Percentiles rank a stretch among this genome's conserved stretches.
Evolutionary conservation across 352 stramenopile genomes (phyloP).

Genomic region (Phytopythium vexans): DNA sequence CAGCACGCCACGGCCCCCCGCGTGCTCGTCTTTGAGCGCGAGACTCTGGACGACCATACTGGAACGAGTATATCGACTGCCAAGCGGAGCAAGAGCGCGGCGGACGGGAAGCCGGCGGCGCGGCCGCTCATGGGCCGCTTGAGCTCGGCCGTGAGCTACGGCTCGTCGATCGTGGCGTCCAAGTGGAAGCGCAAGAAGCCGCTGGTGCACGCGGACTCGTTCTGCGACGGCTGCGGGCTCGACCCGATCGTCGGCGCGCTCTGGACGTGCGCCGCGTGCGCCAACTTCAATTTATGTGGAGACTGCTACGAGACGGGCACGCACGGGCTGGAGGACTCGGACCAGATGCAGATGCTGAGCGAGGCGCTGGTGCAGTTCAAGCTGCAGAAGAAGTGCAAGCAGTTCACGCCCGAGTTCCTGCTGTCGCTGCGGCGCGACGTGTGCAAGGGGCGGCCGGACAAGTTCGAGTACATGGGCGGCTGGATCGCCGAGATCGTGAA

Average conservation of each 20-base stretch:
- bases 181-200: conserved; percentile 70
- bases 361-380: conserved; percentile 73
- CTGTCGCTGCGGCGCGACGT: conserved; percentile 71
- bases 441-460: conserved; percentile 74
- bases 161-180: conserved; percentile 55
- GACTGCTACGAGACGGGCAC: conserved; percentile 71
- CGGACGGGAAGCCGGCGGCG: conserved; percentile 33
- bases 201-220: conserved; percentile 55
- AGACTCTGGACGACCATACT: conserved; percentile 2
- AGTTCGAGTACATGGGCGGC: conserved; percentile 79
- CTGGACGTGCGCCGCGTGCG: conserved; percentile 70
- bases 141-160: conserved; percentile 61
- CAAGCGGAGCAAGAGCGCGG: conserved; percentile 17
- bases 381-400: conserved; percentile 72
- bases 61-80: conserved; percentile 22
- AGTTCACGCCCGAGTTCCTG: conserved; percentile 72
- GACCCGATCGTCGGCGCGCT: conserved; percentile 61
- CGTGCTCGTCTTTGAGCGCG: conserved; percentile 55
- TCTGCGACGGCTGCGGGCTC: conserved; percentile 73
- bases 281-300: conserved; percentile 66
- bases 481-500: conserved; percentile 83
- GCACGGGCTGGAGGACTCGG: conserved; percentile 72
- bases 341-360: conserved; percentile 62
- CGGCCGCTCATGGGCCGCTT: conserved; percentile 49
- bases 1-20: conserved; percentile 39